Evolutionary conservation across 768 basidiomycete genomes (phyloP), one percentile per base, ranked within the genome.

Genomic region (Tylopilus sp.): DNA sequence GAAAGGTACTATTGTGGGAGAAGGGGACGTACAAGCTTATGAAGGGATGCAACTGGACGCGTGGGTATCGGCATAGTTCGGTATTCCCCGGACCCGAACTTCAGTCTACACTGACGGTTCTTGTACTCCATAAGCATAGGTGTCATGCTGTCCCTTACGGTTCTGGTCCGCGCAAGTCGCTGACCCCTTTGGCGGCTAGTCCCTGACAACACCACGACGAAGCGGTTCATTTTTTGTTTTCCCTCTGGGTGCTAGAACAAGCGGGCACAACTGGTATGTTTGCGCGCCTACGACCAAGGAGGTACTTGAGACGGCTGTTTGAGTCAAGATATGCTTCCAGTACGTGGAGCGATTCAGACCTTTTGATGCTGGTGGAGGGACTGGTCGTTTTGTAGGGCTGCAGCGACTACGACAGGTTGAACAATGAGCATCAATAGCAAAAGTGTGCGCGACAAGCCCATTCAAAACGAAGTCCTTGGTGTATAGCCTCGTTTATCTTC

Each of bases 61-160:
- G 89, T 83, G 48, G 17, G 75, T 67, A 18, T 22, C n/a, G n/a
- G n/a, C n/a, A n/a, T n/a, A n/a, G n/a, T n/a, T n/a, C n/a, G n/a
- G n/a, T 38, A 11, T 40, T 17, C 7, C 25, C 10, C 33, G n/a
- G n/a, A n/a, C n/a, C n/a, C n/a, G n/a, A n/a, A n/a, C n/a, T n/a
- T n/a, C n/a, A n/a, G n/a, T n/a, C n/a, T n/a, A n/a, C n/a, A n/a
- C n/a, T n/a, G n/a, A 9, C 26, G 28, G 22, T 23, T 10, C 20
- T 3, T 15, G n/a, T n/a, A n/a, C 28, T 28, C 28, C 28, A 17
- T 8, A 26, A 7, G 7, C 15, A 9, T 8, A 88, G 88, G 85
- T 91, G 85, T 55, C 88, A 89, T 57, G 87, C 90, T 30, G 86
- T 83, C 35, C 84, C 88, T 10, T 73, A 78, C 6, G 82, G 79